Evolutionary conservation across 305 asterid genomes (phyloP), one percentile per base, ranked within the genome.

Genomic region (Ajuga reptans): DNA sequence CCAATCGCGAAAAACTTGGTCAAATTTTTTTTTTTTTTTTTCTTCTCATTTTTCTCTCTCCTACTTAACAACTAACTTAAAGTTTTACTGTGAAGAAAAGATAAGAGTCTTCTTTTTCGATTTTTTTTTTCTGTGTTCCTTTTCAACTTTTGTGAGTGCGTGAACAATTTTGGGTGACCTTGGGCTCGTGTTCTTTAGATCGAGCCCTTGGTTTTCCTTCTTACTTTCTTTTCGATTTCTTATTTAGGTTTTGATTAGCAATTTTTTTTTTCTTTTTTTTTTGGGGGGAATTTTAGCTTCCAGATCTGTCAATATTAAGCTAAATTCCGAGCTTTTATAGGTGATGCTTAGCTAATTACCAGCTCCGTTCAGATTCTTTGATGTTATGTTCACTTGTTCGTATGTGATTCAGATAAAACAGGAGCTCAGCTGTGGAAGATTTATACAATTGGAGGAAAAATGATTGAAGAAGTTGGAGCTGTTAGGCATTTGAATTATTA

Each of bases 241-340:
- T 42, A 21, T 12, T 5, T 64, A 7, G 11, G 14, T 54, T 54
- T 29, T 67, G 42, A 71, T 55, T 57, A 29, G 72, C 61, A n/a
- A n/a, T n/a, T n/a, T n/a, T n/a, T n/a, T n/a, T n/a, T n/a, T n/a
- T n/a, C n/a, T n/a, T n/a, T 37, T 27, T 69, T 18, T 72, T 18
- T 15, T 0, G 27, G 27, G 47, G 37, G 73, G 71, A 27, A 71
- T 58, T 64, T 75, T 65, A 69, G 58, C 61, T 78, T 74, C 47
- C 76, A 29, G 85, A 84, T 84, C 83, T 81, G 77, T 59, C 53
- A 47, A 9, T n/a, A 41, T 52, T 74, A 3, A 76, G 70, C 64
- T 66, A 43, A 64, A 56, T 68, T 74, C 51, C 29, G 4, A 6
- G 14, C 54, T 53, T 69, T 66, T 66, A 9, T 12, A 45, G 52